Evolutionary conservation across 2,329 filamentous ascomycete genomes (phyloP), one percentile per base, ranked within the genome.

Genomic region (Arthrobotrys pseudoclavata): DNA sequence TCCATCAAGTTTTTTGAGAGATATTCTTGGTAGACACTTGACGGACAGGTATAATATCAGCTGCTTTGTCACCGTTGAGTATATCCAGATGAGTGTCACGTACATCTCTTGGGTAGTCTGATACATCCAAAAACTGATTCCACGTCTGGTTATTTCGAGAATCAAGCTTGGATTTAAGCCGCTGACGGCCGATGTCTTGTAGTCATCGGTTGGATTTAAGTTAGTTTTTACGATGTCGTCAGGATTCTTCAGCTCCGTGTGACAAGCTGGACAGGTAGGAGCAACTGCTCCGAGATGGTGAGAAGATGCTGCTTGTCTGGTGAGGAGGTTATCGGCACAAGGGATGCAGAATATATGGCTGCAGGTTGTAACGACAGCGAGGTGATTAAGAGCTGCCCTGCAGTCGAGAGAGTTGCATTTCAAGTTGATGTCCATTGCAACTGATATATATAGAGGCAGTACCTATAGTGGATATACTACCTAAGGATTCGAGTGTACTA

Each of bases 331-430:
- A 40, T 90, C 87, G 26, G 92, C 91, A 82, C 95, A 98, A 18
- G 88, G 85, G 1, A 90, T 84, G 82, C 95, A 97, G 84, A 97
- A 96, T 48, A 96, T 91, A 84, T 97, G 95, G 79, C 94, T 93
- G 88, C 94, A 98, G 13, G 92, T 96, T 3, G 94, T 97, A 37
- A 97, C 93, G 0, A 97, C 87, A 10, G 93, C 94, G 79, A 88
- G 87, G 47, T 92, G 89, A 37, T 85, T 86, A 37, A 97, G 87
- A 79, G 90, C 88, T 47, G 85, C 86, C 55, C 92, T 88, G 82
- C 95, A 97, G 78, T 90, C 91, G 40, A 94, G 86, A 29, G 89
- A 88, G 83, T 97, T 97, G 86, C 95, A 97, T 40, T 89, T 88
- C 24, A 97, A 85, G 22, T 86, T 85, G 22, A 80, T 80, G 31